Percentiles rank a stretch among this genome's conserved stretches.
These are phyloP conservation scores for Plasmodium cynomolgi DNA, from an alignment of 169 alveolate species.

Conservation along the genomic window DNA sequence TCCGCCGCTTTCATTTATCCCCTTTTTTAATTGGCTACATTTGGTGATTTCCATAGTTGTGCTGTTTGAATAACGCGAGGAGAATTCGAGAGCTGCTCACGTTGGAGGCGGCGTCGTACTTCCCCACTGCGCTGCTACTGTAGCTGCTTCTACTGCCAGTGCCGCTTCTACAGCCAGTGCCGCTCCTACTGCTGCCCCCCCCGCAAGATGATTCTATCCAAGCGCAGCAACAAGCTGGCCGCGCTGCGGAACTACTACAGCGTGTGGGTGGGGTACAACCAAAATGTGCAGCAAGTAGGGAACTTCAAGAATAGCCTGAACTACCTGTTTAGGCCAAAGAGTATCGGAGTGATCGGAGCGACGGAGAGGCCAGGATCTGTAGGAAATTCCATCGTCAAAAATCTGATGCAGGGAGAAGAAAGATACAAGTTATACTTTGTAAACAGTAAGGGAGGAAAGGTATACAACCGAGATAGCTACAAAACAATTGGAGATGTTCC, in stretches of 20 bases:
- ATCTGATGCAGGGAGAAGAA: constrained; percentile 68
- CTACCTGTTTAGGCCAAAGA: constrained; percentile 74
- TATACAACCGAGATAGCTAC: constrained; percentile 76
- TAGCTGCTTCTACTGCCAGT: too few relatives aligned
- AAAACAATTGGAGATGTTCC: constrained; percentile 47
- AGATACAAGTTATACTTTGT: constrained; percentile 77
- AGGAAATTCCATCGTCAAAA: constrained; percentile 79
- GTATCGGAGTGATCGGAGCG: constrained; percentile 83
- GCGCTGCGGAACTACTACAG: constrained; percentile 11
- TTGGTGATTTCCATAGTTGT: not conserved
- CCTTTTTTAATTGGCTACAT: not conserved
- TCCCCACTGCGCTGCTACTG: too few relatives aligned
- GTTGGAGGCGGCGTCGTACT: not conserved
- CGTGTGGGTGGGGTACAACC: constrained; percentile 60
- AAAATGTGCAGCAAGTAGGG: constrained; percentile 28
- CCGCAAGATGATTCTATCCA: not conserved
- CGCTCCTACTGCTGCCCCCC: not conserved
- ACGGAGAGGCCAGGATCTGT: constrained; percentile 80
- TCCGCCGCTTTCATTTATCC: not conserved
- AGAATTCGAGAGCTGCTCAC: too few relatives aligned
- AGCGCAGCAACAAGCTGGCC: constrained; percentile 7
- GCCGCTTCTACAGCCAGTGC: not conserved
- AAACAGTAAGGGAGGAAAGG: constrained; percentile 74
- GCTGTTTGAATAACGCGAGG: too few relatives aligned
- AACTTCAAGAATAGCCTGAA: constrained; percentile 41